A percentile compares a stretch with the other conserved stretches of the same genome.
Conservation (phyloP, 768 basidiomycete species). For the Hemileccinum impolitum region DNA sequence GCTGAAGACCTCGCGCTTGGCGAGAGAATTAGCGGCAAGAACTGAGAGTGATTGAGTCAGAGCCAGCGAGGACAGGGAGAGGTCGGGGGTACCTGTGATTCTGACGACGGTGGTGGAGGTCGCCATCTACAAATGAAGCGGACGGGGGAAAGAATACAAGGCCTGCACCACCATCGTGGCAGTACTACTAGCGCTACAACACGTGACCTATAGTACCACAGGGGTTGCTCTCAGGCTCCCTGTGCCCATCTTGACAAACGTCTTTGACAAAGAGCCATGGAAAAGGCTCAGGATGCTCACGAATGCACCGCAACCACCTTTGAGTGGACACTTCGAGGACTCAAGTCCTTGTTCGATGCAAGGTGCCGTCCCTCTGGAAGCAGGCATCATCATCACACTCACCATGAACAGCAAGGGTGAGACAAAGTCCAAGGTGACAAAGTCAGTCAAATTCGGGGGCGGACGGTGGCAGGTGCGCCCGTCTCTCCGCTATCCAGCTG, state of each 20-base stretch:
- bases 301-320: conserved; percentile 60
- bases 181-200: background rate
- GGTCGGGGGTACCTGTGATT: conserved; percentile 23
- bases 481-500: background rate
- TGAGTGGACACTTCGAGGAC: conserved; percentile 74
- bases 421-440: conserved; percentile 71
- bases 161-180: background rate
- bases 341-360: conserved; percentile 72
- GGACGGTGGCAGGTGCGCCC: conserved; percentile 65
- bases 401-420: conserved; percentile 56
- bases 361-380: conserved; percentile 37
- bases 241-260: background rate
- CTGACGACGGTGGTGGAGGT: conserved; percentile 13
- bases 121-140: conserved; percentile 17
- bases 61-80: background rate
- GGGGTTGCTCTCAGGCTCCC: background rate
- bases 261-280: conserved; percentile 17
- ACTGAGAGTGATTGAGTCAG: conserved; percentile 41
- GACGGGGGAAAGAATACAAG: background rate
- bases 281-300: conserved; percentile 35
- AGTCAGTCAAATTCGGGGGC: conserved; percentile 73
- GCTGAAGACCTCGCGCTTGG: conserved; percentile 74
- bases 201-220: conserved; percentile 7
- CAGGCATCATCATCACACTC: background rate
- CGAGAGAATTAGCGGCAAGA: conserved; percentile 69